Evolutionary conservation across 108 stramenopile species (phyloP).

Genomic region (Parietichytrium sp.): DNA sequence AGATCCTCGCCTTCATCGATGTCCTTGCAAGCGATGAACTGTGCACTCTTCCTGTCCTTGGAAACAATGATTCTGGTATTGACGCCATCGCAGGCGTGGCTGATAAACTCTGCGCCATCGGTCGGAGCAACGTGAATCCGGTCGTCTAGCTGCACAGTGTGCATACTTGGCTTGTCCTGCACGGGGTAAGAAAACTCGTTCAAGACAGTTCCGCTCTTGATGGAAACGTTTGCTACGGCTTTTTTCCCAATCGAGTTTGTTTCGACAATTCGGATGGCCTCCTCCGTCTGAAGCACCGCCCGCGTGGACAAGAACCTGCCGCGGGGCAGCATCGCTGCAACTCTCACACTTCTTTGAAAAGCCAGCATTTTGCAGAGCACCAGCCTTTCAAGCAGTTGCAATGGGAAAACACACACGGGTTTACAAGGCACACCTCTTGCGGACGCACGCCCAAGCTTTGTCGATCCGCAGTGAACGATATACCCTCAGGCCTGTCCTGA

Average conservation of each 20-base stretch:
- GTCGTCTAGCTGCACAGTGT: background rate
- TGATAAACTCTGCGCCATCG: slow-evolving; percentile 11
- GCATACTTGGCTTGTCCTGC: slow-evolving; percentile 27
- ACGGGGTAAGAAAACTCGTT: slow-evolving; percentile 23
- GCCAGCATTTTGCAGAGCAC: too few relatives aligned
- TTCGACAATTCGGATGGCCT: background rate
- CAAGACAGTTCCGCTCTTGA: background rate
- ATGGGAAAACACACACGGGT: too few relatives aligned
- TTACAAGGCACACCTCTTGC: too few relatives aligned
- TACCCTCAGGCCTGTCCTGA: too few relatives aligned
- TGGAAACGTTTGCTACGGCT: slow-evolving; percentile 20
- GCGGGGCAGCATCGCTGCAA: too few relatives aligned
- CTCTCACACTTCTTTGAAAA: too few relatives aligned
- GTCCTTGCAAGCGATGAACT: background rate
- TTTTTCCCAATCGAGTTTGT: background rate
- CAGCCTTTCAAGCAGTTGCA: too few relatives aligned
- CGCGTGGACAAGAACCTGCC: too few relatives aligned
- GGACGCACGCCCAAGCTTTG: too few relatives aligned
- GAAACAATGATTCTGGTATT: background rate
- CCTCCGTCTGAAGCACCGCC: slow-evolving; percentile 15
- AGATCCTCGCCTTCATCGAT: slow-evolving; percentile 22
- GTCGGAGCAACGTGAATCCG: background rate
- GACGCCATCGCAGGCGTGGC: slow-evolving; percentile 16
- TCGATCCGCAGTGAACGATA: too few relatives aligned
- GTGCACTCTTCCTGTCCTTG: background rate